phyloP scores from a whole-genome alignment of 2,329 filamentous ascomycete genomes.

The Chaetomium olivaceum region DNA sequence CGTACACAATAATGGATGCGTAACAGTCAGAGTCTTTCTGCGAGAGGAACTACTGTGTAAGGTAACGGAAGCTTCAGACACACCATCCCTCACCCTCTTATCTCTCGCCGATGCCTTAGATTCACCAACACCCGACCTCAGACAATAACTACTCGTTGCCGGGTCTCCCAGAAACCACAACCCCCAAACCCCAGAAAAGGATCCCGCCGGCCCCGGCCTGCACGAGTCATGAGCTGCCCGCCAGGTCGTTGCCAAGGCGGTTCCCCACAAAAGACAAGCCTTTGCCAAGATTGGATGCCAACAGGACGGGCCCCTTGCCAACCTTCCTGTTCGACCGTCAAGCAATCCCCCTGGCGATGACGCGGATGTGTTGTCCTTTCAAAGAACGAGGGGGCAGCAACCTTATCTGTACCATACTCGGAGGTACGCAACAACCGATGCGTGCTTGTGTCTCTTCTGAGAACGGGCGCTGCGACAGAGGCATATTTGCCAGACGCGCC shows the following conservation, averaged over 20 bases:
- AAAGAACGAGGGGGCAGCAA: background rate
- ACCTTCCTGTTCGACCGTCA: background rate
- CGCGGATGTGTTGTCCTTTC: background rate
- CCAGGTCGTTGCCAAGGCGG: slow-evolving; percentile 23
- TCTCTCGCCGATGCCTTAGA: background rate
- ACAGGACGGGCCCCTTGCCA: slow-evolving; percentile 22
- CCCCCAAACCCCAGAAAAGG: background rate
- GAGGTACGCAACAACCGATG: background rate
- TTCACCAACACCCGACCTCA: background rate
- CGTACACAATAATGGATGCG: too few relatives aligned
- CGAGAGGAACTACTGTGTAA: too few relatives aligned
- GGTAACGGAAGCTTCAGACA: too few relatives aligned
- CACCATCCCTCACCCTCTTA: background rate
- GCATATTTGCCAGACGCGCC: background rate
- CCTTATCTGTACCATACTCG: background rate
- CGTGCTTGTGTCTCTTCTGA: background rate
- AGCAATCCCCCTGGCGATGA: background rate
- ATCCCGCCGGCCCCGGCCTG: background rate
- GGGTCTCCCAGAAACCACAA: background rate
- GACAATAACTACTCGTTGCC: background rate
- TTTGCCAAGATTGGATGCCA: slow-evolving; percentile 28
- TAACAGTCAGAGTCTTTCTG: background rate
- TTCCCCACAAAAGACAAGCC: slow-evolving; percentile 28
- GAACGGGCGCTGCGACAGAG: background rate
- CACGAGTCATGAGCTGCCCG: background rate